Evolutionary conservation across 1,284 basidiomycete species (phyloP).

Genomic region (Naganishia sp.): DNA sequence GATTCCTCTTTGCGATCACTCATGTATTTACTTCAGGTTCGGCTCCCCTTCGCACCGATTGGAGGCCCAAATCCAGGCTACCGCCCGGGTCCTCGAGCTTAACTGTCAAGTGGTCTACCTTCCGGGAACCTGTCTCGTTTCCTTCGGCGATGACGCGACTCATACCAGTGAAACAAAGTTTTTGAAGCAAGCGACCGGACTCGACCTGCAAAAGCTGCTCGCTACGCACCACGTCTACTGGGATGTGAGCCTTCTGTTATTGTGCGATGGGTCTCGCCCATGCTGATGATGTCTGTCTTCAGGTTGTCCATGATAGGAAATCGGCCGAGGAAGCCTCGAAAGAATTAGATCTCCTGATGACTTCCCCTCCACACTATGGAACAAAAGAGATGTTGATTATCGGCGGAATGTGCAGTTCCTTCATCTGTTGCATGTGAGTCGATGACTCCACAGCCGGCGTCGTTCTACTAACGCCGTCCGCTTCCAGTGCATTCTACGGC

Average conservation of each 20-base stretch:
- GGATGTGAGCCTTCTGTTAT: constrained; percentile 59
- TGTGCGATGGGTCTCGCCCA: background rate
- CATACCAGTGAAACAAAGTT: constrained; percentile 85
- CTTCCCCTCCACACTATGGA: constrained; percentile 61
- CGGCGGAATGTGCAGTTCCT: constrained; percentile 76
- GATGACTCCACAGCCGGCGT: too few species aligned
- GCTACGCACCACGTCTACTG: constrained; percentile 78
- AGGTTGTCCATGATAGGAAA: constrained; percentile 83
- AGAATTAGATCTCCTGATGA: constrained; percentile 76
- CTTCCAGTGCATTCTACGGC: constrained; percentile 66
- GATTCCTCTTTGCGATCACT: background rate
- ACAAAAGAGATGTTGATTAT: constrained; percentile 70
- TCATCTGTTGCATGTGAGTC: constrained; percentile 61
- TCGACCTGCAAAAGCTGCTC: constrained; percentile 76
- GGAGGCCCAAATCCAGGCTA: constrained; percentile 81
- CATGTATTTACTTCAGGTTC: constrained; percentile 56
- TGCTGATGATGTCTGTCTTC: background rate
- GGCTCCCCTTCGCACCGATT: constrained; percentile 87
- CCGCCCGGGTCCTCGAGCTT: constrained; percentile 80
- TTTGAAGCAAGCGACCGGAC: constrained; percentile 71
- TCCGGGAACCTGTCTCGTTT: constrained; percentile 77
- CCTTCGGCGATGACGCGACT: constrained; percentile 78
- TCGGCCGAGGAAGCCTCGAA: constrained; percentile 76
- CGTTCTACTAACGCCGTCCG: background rate
- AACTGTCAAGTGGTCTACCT: constrained; percentile 82